Evolutionary conservation across 2,329 filamentous ascomycete genomes (phyloP).

Genomic region (Cladosporium sp.): DNA sequence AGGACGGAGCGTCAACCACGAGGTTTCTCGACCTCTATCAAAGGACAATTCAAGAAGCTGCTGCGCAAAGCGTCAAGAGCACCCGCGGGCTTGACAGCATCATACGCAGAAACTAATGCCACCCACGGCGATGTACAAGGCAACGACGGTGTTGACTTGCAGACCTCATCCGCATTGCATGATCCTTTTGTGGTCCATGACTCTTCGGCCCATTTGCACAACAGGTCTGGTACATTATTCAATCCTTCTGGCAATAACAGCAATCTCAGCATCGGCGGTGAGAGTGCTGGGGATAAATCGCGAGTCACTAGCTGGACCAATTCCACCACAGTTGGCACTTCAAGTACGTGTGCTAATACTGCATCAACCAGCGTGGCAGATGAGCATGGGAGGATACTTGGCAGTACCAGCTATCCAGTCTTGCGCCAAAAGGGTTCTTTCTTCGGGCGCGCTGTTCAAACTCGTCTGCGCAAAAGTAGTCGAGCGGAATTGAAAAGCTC

Average conservation of each 20-base stretch:
- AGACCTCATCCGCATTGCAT: not conserved
- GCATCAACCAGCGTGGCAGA: constrained; percentile 9
- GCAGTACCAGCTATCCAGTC: constrained; percentile 17
- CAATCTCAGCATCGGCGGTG: constrained; percentile 37
- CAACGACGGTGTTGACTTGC: not conserved
- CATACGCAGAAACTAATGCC: constrained; percentile 40
- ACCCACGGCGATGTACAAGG: constrained; percentile 25
- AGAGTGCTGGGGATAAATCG: constrained; percentile 51
- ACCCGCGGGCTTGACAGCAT: constrained; percentile 21
- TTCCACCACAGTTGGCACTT: constrained; percentile 55
- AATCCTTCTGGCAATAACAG: constrained; percentile 43
- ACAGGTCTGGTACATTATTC: not conserved
- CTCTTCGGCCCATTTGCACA: not conserved
- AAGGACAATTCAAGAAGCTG: constrained; percentile 56
- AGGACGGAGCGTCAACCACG: constrained; percentile 49
- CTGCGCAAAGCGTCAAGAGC: constrained; percentile 44
- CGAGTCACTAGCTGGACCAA: constrained; percentile 70
- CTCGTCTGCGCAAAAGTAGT: constrained; percentile 27
- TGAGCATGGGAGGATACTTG: constrained; percentile 12
- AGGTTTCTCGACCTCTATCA: constrained; percentile 57
- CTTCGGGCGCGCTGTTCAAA: constrained; percentile 26
- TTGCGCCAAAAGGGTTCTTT: constrained; percentile 29
- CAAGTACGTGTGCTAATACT: constrained; percentile 41
- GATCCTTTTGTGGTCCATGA: constrained; percentile 4
- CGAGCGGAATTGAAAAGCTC: constrained; percentile 25